Conservation (phyloP, 2,329 filamentous ascomycete species). For the Ascochyta koolunga region DNA sequence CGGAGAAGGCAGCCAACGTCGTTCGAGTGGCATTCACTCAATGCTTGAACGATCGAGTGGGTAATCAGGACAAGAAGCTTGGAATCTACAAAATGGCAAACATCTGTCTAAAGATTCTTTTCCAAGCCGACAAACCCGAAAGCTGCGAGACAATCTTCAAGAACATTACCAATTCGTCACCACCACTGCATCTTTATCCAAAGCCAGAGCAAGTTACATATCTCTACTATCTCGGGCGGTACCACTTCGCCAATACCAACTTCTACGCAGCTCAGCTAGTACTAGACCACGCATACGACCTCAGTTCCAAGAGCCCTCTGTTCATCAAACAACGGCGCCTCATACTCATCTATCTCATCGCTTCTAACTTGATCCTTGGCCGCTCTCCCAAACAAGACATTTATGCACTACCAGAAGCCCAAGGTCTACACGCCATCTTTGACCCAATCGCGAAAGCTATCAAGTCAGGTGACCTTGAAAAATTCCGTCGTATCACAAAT, state of each 20-base stretch:
- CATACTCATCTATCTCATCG: constrained; percentile 83
- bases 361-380: constrained; percentile 82
- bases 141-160: constrained; percentile 87
- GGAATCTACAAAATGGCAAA: constrained; percentile 94
- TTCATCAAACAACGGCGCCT: constrained; percentile 71
- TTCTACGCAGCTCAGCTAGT: constrained; percentile 78
- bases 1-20: constrained; percentile 85
- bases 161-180: constrained; percentile 83
- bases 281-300: constrained; percentile 78
- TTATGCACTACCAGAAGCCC: constrained; percentile 73
- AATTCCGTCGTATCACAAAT: constrained; percentile 73
- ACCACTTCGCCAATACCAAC: constrained; percentile 83
- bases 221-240: constrained; percentile 91
- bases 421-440: constrained; percentile 69
- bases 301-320: constrained; percentile 61
- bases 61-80: constrained; percentile 70
- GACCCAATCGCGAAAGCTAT: constrained; percentile 75
- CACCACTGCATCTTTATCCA: constrained; percentile 80
- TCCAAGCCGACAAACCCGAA: constrained; percentile 83
- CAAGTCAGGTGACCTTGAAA: constrained; percentile 72
- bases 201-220: constrained; percentile 88
- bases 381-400: constrained; percentile 75
- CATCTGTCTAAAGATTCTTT: constrained; percentile 84
- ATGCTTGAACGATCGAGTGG: constrained; percentile 77
- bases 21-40: constrained; percentile 91